Conservation (phyloP, 2,329 filamentous ascomycete genomes). For the Pyrenophora graminea region DNA sequence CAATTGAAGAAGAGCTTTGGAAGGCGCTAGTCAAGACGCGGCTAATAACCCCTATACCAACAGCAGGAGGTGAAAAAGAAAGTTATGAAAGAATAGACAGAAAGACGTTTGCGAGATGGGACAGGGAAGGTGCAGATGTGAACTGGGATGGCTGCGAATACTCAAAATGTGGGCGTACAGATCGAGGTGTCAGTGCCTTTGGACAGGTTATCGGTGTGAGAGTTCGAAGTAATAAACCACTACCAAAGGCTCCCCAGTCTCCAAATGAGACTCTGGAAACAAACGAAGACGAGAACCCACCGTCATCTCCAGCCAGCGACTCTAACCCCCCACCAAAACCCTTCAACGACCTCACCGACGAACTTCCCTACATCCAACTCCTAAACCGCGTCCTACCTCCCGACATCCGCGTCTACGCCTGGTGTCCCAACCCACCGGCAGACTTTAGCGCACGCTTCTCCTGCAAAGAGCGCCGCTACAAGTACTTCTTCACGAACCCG, state of each 20-base stretch:
- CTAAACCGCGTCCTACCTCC: constrained; percentile 86
- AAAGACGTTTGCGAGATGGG: constrained; percentile 43
- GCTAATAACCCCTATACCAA: constrained; percentile 61
- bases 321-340: constrained; percentile 31
- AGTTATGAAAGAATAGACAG: constrained; percentile 41
- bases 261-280: constrained; percentile 9
- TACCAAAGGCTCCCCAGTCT: constrained; percentile 39
- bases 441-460: constrained; percentile 91
- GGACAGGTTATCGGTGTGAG: constrained; percentile 88
- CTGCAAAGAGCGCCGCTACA: constrained; percentile 87
- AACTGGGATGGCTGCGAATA: constrained; percentile 87
- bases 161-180: constrained; percentile 92
- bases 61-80: constrained; percentile 13
- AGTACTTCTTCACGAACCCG: constrained; percentile 97
- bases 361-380: constrained; percentile 80
- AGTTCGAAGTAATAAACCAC: constrained; percentile 77
- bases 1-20: constrained; percentile 93
- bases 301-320: constrained; percentile 11
- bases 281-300: not conserved
- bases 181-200: constrained; percentile 92
- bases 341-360: constrained; percentile 74
- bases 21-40: constrained; percentile 82
- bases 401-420: constrained; percentile 88
- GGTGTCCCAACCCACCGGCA: constrained; percentile 80
- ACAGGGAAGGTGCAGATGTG: constrained; percentile 54